Evolutionary conservation across 192 early-diverging fungal genomes (phyloP).

Genomic region (Entophlyctis luteolus): DNA sequence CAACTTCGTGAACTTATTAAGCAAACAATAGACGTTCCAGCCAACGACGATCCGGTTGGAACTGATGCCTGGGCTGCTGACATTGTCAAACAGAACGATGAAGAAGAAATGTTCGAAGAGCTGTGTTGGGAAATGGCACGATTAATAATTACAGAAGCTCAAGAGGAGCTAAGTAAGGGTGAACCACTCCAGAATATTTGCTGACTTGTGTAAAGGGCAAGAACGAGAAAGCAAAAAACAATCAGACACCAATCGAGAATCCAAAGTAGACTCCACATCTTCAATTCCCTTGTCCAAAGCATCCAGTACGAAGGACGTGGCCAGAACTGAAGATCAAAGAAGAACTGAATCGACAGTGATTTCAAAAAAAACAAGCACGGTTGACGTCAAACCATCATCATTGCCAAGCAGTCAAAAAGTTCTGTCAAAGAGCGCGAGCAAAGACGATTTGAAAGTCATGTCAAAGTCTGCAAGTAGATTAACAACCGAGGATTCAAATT

Average conservation of each 20-base stretch:
- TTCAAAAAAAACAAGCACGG: too few relatives aligned
- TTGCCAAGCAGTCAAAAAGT: too few relatives aligned
- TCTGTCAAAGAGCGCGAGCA: too few relatives aligned
- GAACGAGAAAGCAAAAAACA: neutral
- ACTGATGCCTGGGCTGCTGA: slow-evolving; percentile 16
- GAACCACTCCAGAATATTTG: neutral
- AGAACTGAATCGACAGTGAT: too few relatives aligned
- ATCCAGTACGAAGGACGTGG: too few relatives aligned
- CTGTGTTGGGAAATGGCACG: slow-evolving; percentile 10
- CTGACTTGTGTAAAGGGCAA: neutral
- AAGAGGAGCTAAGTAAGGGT: slow-evolving; percentile 1
- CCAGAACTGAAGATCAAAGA: too few relatives aligned
- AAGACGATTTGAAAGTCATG: too few relatives aligned
- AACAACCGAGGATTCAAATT: too few relatives aligned
- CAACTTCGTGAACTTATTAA: slow-evolving; percentile 13
- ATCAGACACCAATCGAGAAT: too few relatives aligned
- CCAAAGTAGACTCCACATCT: neutral
- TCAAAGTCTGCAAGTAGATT: too few relatives aligned
- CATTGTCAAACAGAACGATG: slow-evolving; percentile 18
- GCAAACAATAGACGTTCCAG: slow-evolving; percentile 19
- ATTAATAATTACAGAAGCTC: slow-evolving; percentile 13
- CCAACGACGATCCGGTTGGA: slow-evolving; percentile 13
- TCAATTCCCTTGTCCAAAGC: too few relatives aligned
- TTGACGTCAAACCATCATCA: too few relatives aligned
- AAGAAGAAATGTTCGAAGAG: slow-evolving; percentile 10